Evolutionary conservation across 345 rosid genomes (phyloP), one percentile per base, ranked within the genome.

Genomic region (thale cress (Arabidopsis thaliana)): DNA sequence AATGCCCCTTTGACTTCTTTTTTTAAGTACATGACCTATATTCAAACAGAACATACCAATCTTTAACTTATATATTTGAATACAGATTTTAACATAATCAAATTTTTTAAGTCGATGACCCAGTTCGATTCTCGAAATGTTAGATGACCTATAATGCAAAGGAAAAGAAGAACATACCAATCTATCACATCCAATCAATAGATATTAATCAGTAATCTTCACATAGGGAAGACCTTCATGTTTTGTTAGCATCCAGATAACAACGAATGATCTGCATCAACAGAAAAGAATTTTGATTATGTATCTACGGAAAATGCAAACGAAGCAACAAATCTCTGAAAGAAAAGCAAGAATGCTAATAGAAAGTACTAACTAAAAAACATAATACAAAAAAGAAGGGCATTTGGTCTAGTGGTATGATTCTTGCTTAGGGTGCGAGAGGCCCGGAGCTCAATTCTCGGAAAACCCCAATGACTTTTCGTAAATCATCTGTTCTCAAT

Each of bases 391-490:
- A 56, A 9, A 24, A 28, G 46, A 28, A 59, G 67, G 66, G 68
- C 68, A 50, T 60, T 50, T 50, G 41, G 90, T 85, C 84, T 85
- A 87, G 90, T 86, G 90, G 93, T 84, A 85, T 83, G 91, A 87
- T 89, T 89, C 91, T 88, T 72, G 89, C 88, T 93, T 87, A 81
- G 88, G 93, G 90, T 84, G 91, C 84, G 84, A 88, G 90, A 87
- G 87, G 89, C 85, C 91, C 85, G 72, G 83, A 90, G 85, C 85
- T 85, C 63, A 67, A 80, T 87, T 90, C 89, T 85, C 84, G 76
- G 83, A 88, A 88, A 78, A 86, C 85, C 91, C 85, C 32, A 28
- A 2, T 28, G 32, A 28, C 32, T 28, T 28, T 28, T 2, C 4
- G 38, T 36, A 36, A 36, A 36, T 8, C 38, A 36, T 28, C 32